Base-by-base conservation (phyloP, 2,329 filamentous ascomycete species). In the Colletotrichum liaoningense region DNA sequence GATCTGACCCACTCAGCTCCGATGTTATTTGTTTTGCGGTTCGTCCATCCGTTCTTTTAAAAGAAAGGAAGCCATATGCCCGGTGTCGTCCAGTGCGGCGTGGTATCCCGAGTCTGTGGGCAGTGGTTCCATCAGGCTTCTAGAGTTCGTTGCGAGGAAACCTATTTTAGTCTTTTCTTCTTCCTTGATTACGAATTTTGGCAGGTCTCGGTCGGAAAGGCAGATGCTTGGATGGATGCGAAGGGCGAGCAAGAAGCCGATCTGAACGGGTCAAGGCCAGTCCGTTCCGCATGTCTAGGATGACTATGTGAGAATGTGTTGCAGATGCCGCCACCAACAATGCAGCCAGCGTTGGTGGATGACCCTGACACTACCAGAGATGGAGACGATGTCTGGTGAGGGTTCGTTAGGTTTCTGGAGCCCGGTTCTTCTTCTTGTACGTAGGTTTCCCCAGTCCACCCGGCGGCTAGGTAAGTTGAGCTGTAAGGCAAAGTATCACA, bases 311-410 rank as follows among this genome's bases (percentile, higher is more conserved):
- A 54, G 26, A 24, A 58, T 54, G 22, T 26, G 69, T 69, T 46
- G 65, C 69, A 72, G 42, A 30, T 69, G 38, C 66, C 52, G 69
- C 65, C 65, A 46, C 69, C 52, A n/a, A 54, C 65, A 63, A 72
- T 72, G 69, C 69, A 26, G 52, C 28, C 35, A 62, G 19, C 57
- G 56, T 35, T 49, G 56, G 35, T 33, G 63, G 16, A 46, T 14
- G 56, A 49, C n/a, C 57, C 28, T 67, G 63, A 55, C 65, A 59
- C 69, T 63, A 59, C 38, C 65, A 63, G 24, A 6, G 42, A 33
- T 26, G 26, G 35, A 28, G 54, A 63, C n/a, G 38, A 9, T n/a
- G 30, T 35, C 35, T 69, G 38, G 22, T 24, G n/a, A 52, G 30
- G 54, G 16, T 55, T 59, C 46, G 65, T 69, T 72, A 42, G 54